Conservation (phyloP, 2,329 filamentous ascomycete species). For the Xylaria sp. region DNA sequence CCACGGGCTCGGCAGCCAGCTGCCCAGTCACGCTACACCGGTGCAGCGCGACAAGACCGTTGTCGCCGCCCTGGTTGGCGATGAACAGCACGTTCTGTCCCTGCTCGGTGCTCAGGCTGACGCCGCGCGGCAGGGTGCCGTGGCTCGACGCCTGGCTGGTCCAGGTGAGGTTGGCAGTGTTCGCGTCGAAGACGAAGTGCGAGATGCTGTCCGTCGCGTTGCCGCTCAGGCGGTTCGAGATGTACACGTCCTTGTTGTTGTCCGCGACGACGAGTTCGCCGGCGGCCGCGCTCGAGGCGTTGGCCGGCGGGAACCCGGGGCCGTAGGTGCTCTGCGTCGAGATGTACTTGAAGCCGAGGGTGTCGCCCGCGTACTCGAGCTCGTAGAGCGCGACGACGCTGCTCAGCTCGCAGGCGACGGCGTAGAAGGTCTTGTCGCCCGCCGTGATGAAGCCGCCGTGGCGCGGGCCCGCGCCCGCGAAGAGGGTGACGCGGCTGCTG, state of each 20-base stretch:
- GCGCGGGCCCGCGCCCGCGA: constrained; percentile 59
- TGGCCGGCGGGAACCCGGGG: constrained; percentile 49
- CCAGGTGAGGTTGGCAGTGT: constrained; percentile 36
- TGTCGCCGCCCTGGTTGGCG: constrained; percentile 59
- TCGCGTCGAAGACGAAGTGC: constrained; percentile 54
- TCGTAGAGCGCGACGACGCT: constrained; percentile 58
- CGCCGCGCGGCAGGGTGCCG: constrained; percentile 58
- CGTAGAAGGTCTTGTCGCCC: constrained; percentile 56
- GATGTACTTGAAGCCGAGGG: constrained; percentile 51
- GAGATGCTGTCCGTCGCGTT: constrained; percentile 60
- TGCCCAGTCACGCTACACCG: constrained; percentile 42
- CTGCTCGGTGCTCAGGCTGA: constrained; percentile 53
- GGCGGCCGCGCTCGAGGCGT: constrained; percentile 54
- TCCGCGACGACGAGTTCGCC: constrained; percentile 58
- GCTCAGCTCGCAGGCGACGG: constrained; percentile 59
- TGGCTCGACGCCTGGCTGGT: constrained; percentile 41
- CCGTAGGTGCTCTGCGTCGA: constrained; percentile 58
- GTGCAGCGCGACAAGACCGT: constrained; percentile 55
- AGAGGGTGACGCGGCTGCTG: constrained; percentile 50
- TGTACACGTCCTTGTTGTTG: constrained; percentile 59
- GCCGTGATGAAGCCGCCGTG: constrained; percentile 61
- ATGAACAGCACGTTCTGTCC: constrained; percentile 54
- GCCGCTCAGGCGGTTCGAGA: constrained; percentile 63
- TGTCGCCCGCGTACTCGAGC: constrained; percentile 53
- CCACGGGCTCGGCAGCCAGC: constrained; percentile 42